Evolutionary conservation across 176 grass and related monocot genomes (phyloP).

Genomic region (Hsuehochloa calcarea): DNA sequence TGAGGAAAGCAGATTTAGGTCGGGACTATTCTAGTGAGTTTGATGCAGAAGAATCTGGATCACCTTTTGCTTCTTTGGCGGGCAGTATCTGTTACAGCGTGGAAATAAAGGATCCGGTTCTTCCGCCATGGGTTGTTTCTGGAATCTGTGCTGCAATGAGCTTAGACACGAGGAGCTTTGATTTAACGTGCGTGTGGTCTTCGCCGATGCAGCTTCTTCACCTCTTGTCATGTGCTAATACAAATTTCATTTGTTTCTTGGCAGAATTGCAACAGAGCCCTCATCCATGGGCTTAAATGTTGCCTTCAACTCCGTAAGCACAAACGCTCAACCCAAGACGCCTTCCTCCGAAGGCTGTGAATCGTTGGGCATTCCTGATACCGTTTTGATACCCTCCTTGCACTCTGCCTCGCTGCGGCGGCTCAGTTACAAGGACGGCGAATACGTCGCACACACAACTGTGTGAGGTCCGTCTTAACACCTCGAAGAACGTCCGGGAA

Average conservation of each 20-base stretch:
- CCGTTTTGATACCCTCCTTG: conserved; percentile 38
- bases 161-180: conserved; percentile 43
- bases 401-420: conserved; percentile 35
- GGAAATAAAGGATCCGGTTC: conserved; percentile 64
- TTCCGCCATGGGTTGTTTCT: conserved; percentile 75
- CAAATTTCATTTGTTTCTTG: not conserved
- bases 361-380: conserved; percentile 39
- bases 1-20: conserved; percentile 67
- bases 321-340: not conserved
- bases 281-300: conserved; percentile 54
- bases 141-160: conserved; percentile 67
- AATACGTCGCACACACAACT: conserved; percentile 41
- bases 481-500: not conserved
- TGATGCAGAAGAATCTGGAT: conserved; percentile 33
- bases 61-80: not conserved
- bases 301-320: conserved; percentile 45
- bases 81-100: conserved; percentile 69
- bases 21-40: conserved; percentile 28
- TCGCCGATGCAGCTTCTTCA: not conserved
- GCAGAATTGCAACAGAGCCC: conserved; percentile 51
- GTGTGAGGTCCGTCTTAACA: conserved; percentile 20
- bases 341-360: not conserved
- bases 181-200: conserved; percentile 46
- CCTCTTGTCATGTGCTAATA: not conserved
- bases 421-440: conserved; percentile 44